Conservation (phyloP, 805 yeast species). For the Ogataea minuta region DNA sequence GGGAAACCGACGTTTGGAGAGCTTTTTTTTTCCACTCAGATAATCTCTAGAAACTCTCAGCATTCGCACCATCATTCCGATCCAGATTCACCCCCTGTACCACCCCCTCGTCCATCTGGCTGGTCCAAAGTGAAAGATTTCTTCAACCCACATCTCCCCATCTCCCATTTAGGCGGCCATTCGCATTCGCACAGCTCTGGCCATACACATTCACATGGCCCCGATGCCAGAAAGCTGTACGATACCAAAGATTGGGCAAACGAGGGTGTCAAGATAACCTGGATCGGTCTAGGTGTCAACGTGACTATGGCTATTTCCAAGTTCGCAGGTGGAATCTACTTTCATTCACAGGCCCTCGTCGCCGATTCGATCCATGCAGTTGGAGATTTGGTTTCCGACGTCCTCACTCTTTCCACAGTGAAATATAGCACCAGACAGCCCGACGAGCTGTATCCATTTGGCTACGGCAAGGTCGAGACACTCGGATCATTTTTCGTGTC, state of each 20-base stretch:
- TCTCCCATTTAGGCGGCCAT: conserved; percentile 28
- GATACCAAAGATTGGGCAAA: conserved; percentile 50
- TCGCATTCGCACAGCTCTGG: conserved; percentile 24
- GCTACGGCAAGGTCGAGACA: conserved; percentile 91
- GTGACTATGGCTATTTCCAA: conserved; percentile 84
- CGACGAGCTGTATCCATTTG: conserved; percentile 66
- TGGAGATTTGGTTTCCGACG: conserved; percentile 86
- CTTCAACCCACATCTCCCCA: conserved; percentile 37
- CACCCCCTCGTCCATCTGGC: conserved; percentile 19
- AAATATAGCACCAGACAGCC: conserved; percentile 66
- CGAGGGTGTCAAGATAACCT: conserved; percentile 90
- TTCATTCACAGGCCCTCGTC: conserved; percentile 90
- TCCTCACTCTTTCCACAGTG: conserved; percentile 86
- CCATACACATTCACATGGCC: conserved; percentile 41
- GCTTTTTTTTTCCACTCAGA: conserved; percentile 2
- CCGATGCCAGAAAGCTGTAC: conserved; percentile 44
- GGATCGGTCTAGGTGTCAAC: conserved; percentile 85
- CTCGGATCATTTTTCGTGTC: conserved; percentile 89
- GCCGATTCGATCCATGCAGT: conserved; percentile 96
- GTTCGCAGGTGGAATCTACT: conserved; percentile 83
- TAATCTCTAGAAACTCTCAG: not conserved
- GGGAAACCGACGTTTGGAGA: not conserved
- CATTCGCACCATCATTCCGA: conserved; percentile 8
- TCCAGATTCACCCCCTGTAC: conserved; percentile 9
- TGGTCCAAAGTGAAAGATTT: conserved; percentile 33